Conservation (phyloP, 2,329 filamentous ascomycete genomes). For the Scedosporium aurantiacum region DNA sequence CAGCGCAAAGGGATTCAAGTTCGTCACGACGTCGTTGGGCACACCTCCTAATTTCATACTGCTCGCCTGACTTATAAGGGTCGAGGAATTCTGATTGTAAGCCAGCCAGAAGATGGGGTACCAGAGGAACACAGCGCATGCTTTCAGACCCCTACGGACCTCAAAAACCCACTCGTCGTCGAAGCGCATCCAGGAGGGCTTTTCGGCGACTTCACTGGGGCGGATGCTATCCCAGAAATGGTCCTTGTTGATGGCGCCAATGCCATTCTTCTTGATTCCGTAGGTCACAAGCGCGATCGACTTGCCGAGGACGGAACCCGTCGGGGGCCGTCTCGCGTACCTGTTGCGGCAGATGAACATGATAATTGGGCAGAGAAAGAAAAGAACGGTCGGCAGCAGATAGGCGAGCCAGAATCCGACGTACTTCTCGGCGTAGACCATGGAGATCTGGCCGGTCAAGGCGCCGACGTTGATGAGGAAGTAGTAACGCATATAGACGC, state of each 20-base stretch:
- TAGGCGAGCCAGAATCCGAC: conserved; percentile 66
- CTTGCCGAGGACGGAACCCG: conserved; percentile 52
- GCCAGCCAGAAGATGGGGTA: conserved; percentile 52
- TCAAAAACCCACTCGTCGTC: conserved; percentile 74
- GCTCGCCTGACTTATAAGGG: conserved; percentile 51
- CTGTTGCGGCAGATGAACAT: conserved; percentile 45
- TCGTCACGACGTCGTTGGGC: conserved; percentile 66
- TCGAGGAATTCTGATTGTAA: conserved; percentile 40
- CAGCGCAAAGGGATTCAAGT: conserved; percentile 63
- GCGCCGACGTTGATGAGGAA: conserved; percentile 63
- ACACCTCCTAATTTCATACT: conserved; percentile 57
- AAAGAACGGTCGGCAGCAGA: conserved; percentile 55
- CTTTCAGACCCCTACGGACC: conserved; percentile 54
- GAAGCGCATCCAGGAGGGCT: conserved; percentile 64
- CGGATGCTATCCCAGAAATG: conserved; percentile 59
- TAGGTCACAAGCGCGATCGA: conserved; percentile 28
- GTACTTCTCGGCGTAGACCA: conserved; percentile 64
- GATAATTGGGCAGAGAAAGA: conserved; percentile 51
- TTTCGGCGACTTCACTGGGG: conserved; percentile 46
- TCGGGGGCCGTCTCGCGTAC: conserved; percentile 48
- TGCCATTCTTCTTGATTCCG: conserved; percentile 53
- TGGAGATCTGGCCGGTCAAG: conserved; percentile 49
- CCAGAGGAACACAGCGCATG: conserved; percentile 60
- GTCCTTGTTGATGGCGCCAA: conserved; percentile 42
- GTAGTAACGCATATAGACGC: conserved; percentile 62